A percentile compares a stretch with the other conserved stretches of the same genome.
phyloP scores from a whole-genome alignment of 371 early-diverging fungal genomes.

The Mortierella sp. region DNA sequence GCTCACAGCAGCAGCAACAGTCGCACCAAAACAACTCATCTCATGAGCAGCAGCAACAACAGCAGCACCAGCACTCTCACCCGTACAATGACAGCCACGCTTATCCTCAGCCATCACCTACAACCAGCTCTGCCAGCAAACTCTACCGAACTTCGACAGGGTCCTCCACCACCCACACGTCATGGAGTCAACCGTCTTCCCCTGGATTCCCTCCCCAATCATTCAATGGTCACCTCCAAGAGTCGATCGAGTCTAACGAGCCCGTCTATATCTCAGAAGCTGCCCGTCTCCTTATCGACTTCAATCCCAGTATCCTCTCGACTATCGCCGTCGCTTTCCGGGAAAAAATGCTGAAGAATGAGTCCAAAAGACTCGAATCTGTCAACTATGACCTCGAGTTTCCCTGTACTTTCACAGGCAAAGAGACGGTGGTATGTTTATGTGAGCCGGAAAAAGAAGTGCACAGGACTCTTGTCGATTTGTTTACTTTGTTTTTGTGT shows the following conservation, averaged over 20 bases:
- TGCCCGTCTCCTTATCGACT: slow-evolving; percentile 38
- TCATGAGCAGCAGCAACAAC: slow-evolving; percentile 30
- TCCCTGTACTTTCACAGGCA: slow-evolving; percentile 84
- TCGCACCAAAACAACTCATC: slow-evolving; percentile 23
- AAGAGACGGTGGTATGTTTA: slow-evolving; percentile 83
- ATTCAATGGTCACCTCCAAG: slow-evolving; percentile 15
- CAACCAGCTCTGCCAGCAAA: slow-evolving; percentile 29
- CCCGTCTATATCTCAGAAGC: slow-evolving; percentile 27
- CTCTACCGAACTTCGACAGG: slow-evolving; percentile 53
- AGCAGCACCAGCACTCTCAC: slow-evolving; percentile 8
- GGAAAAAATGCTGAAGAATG: slow-evolving; percentile 53
- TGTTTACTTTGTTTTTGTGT: background rate
- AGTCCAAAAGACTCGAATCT: slow-evolving; percentile 44
- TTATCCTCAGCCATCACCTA: slow-evolving; percentile 33
- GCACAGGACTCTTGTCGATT: background rate
- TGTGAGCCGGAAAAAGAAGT: background rate
- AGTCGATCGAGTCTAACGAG: slow-evolving; percentile 3
- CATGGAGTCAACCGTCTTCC: slow-evolving; percentile 55
- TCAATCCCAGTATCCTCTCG: slow-evolving; percentile 50
- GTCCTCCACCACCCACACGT: slow-evolving; percentile 31
- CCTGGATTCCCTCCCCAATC: slow-evolving; percentile 45
- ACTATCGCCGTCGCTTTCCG: slow-evolving; percentile 58
- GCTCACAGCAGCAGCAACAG: slow-evolving; percentile 22
- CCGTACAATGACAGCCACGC: slow-evolving; percentile 33
- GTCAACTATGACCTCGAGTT: slow-evolving; percentile 85